phyloP scores from a whole-genome alignment of 106 monocot species.

The Gastrodia elata region DNA sequence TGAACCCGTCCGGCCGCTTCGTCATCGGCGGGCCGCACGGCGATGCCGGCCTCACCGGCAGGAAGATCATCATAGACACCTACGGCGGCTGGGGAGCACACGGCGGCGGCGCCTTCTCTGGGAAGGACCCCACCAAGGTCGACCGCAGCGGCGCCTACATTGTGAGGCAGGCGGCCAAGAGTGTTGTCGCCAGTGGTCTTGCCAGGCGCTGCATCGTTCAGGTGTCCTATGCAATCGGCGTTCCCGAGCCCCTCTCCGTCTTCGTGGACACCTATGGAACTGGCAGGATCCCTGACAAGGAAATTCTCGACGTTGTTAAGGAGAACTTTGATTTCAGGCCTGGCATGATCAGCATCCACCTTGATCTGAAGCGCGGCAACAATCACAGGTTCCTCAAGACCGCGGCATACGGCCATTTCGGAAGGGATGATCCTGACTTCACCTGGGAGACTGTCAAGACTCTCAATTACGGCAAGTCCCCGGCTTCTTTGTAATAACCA shows the following conservation, averaged over 20 bases:
- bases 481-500: no score
- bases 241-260: slow-evolving; percentile 40
- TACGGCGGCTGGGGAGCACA: slow-evolving; percentile 18
- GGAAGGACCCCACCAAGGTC: slow-evolving; percentile 15
- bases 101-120: slow-evolving; percentile 15
- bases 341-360: slow-evolving; percentile 40
- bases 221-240: slow-evolving; percentile 43
- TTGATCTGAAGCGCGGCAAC: slow-evolving; percentile 38
- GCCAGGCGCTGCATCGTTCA: slow-evolving; percentile 39
- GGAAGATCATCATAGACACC: slow-evolving; percentile 16
- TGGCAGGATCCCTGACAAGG: slow-evolving; percentile 43
- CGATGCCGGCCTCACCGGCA: slow-evolving; percentile 11
- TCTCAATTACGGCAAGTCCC: slow-evolving; percentile 37
- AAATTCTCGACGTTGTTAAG: slow-evolving; percentile 39
- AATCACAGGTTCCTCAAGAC: slow-evolving; percentile 37
- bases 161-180: slow-evolving; percentile 26
- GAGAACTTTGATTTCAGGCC: slow-evolving; percentile 50
- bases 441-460: slow-evolving; percentile 42
- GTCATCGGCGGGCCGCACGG: slow-evolving; percentile 14
- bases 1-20: slow-evolving; percentile 12
- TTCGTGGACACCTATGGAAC: slow-evolving; percentile 44
- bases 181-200: slow-evolving; percentile 32
- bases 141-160: slow-evolving; percentile 15
- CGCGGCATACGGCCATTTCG: slow-evolving; percentile 40
- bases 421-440: slow-evolving; percentile 47